Conservation (phyloP, 371 early-diverging fungal genomes). For the Lichtheimia ramosa region DNA sequence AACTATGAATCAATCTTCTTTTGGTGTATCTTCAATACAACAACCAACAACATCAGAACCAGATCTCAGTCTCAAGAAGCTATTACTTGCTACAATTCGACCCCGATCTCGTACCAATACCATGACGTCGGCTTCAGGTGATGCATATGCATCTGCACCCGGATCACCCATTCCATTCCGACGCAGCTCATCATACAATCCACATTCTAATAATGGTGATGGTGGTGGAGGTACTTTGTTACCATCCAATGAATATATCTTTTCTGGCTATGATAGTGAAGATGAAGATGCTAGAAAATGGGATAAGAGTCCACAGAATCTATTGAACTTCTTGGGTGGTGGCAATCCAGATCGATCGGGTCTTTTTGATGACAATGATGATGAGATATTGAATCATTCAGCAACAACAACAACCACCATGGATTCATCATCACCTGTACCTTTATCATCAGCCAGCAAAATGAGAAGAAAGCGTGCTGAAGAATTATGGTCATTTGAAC, state of each 20-base stretch:
- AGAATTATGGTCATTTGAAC: conserved; percentile 16
- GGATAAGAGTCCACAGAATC: conserved; percentile 35
- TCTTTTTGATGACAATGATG: conserved; percentile 5
- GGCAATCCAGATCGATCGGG: conserved; percentile 17
- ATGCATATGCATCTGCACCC: conserved; percentile 15
- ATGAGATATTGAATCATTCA: conserved; percentile 6
- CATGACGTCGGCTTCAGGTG: conserved; percentile 32
- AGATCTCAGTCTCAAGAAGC: conserved; percentile 30
- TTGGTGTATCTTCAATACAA: too few species aligned
- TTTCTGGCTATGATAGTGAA: conserved; percentile 63
- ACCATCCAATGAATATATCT: conserved; percentile 53
- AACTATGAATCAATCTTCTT: neutral
- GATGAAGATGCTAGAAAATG: conserved; percentile 49
- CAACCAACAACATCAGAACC: conserved; percentile 7
- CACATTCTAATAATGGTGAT: conserved; percentile 16
- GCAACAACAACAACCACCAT: too few species aligned
- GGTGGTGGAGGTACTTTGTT: conserved; percentile 23
- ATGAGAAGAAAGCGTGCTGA: conserved; percentile 13
- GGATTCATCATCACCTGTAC: neutral
- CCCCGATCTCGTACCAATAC: conserved; percentile 62
- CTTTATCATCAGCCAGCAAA: conserved; percentile 1
- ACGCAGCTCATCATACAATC: conserved; percentile 27
- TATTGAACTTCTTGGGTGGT: conserved; percentile 37
- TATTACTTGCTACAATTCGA: conserved; percentile 27
- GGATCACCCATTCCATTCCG: conserved; percentile 45